Base-by-base conservation (phyloP, 805 yeast genomes). In the Candida incommunis region DNA sequence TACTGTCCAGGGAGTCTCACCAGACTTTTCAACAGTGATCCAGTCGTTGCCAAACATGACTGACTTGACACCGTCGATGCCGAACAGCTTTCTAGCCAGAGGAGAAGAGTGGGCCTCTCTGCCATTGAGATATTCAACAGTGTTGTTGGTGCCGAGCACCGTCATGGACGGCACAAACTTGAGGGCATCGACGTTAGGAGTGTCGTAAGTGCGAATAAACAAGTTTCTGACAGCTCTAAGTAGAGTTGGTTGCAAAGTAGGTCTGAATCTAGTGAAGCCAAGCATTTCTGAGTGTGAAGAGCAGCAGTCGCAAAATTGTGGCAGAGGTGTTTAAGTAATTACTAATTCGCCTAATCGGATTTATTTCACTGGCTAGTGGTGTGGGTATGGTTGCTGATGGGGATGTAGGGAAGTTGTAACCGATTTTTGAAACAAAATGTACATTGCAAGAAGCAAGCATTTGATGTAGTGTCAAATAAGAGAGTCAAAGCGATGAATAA, bases 171-270 rank as follows among this genome's bases (percentile, higher is more conserved):
- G 95, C 25, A 84, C 61, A 54, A 86, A 86, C 67, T 86, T 86
- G 46, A 86, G 63, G 0, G 95, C 95, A 53, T 83, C 78, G 45
- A 78, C 88, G 58, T 86, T 86, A 1, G 95, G 95, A 0, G 95
- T 86, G 24, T 79, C 76, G 26, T 81, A 78, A 0, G 95, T 86
- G 59, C 84, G 94, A 40, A 86, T 86, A 47, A 58, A 62, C 49
- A 62, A 40, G 22, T 44, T 44, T 27, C 54, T 52, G 21, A 20
- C 25, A 11, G 37, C 9, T 31, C 18, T n/a, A 16, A 31, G 7
- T 5, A 31, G 4, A 5, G 37, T 13, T 13, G 37, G 11, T 7
- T 7, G 37, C 20, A 31, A 16, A 7, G 11, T 5, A 11, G 37
- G 37, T n/a, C 37, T 7, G 37, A 31, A 31, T 31, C 20, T 7